phyloP scores from a whole-genome alignment of 371 early-diverging fungal species.

The Blastocladiella emersonii region DNA sequence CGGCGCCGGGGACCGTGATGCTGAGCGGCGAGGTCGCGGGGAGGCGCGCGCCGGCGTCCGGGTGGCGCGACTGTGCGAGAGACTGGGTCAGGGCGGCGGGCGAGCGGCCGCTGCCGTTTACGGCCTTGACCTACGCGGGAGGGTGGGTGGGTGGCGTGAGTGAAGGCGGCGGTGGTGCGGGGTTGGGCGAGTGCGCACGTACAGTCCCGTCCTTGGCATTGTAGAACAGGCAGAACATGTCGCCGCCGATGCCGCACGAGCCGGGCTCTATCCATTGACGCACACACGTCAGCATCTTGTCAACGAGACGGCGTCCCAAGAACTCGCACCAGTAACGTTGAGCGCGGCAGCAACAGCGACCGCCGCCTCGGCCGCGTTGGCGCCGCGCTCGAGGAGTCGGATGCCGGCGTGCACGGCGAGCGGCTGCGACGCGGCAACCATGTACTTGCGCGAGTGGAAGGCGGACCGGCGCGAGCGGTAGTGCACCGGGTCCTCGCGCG shows the following conservation, averaged over 20 bases:
- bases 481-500: constrained; percentile 10
- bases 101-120: background rate
- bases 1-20: constrained; percentile 75
- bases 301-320: background rate
- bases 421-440: constrained; percentile 58
- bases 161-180: background rate
- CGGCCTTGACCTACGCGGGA: constrained; percentile 23
- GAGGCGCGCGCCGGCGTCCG: constrained; percentile 19
- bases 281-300: background rate
- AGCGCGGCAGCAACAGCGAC: constrained; percentile 57
- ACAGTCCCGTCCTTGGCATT: constrained; percentile 51
- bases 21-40: constrained; percentile 37
- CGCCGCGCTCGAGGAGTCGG: constrained; percentile 62
- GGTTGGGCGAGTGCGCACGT: no score
- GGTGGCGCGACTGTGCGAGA: constrained; percentile 19
- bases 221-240: constrained; percentile 73
- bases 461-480: constrained; percentile 30
- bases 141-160: constrained; percentile 20
- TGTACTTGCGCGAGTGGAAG: constrained; percentile 26
- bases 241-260: constrained; percentile 86
- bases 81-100: constrained; percentile 32
- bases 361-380: constrained; percentile 87
- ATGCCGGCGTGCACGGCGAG: constrained; percentile 65
- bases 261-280: constrained; percentile 42
- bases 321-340: constrained; percentile 38